phyloP scores from a whole-genome alignment of 306 rosid species.

The Citrullus amarus region DNA sequence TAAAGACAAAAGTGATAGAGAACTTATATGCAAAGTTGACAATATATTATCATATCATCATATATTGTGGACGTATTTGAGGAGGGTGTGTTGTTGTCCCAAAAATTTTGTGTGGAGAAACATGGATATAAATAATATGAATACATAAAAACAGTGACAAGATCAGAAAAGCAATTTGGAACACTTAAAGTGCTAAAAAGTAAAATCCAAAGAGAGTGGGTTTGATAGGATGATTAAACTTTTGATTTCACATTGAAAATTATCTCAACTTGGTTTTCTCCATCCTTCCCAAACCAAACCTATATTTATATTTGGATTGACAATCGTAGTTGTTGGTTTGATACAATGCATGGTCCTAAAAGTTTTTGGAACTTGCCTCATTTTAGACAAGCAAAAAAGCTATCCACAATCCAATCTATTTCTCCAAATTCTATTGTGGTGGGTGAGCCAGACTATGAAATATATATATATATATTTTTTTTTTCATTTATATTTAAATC shows the following conservation, averaged over 20 bases:
- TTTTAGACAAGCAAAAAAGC: not conserved
- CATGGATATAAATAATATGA: not conserved
- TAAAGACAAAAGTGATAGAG: too few relatives aligned
- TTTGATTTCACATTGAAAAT: conserved; percentile 1
- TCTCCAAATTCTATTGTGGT: not conserved
- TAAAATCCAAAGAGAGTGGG: not conserved
- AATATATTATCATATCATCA: too few relatives aligned
- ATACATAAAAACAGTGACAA: not conserved
- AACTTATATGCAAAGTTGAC: too few relatives aligned
- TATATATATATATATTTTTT: not conserved
- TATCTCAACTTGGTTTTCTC: not conserved
- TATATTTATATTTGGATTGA: not conserved
- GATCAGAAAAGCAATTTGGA: not conserved
- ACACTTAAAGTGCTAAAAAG: not conserved
- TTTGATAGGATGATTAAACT: not conserved
- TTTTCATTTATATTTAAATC: not conserved
- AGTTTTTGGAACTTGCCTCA: not conserved
- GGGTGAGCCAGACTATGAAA: not conserved
- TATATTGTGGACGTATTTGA: too few relatives aligned
- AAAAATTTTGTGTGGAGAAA: not conserved
- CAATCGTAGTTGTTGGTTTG: not conserved
- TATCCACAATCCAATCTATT: not conserved
- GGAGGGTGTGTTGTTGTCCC: not conserved
- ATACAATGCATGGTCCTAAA: not conserved
- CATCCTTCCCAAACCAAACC: not conserved